These are phyloP conservation scores for Rhizoctonia solani DNA, from an alignment of 1,284 basidiomycete species.

Conservation along the genomic window DNA sequence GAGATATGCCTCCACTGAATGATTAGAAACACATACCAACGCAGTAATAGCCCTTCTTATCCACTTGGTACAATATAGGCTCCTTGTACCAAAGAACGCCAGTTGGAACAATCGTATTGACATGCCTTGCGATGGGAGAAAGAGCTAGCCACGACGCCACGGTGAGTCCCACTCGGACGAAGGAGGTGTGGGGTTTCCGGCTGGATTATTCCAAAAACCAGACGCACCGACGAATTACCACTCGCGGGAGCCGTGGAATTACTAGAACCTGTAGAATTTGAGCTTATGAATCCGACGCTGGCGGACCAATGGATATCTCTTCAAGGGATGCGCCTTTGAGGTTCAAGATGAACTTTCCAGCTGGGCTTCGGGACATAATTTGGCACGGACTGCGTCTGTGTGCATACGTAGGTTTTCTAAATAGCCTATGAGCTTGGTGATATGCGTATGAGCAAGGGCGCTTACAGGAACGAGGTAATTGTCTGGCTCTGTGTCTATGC, in stretches of 20 bases:
- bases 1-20: neutral
- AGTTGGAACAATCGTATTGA: slow-evolving; percentile 37
- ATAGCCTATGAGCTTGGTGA: slow-evolving; percentile 43
- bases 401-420: slow-evolving; percentile 92
- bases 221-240: slow-evolving; percentile 41
- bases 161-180: slow-evolving; percentile 41
- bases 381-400: slow-evolving; percentile 70
- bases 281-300: slow-evolving; percentile 58
- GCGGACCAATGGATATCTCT: slow-evolving; percentile 82
- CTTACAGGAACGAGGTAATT: slow-evolving; percentile 71
- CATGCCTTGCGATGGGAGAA: too few species aligned
- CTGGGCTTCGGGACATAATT: slow-evolving; percentile 68
- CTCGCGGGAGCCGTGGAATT: slow-evolving; percentile 27
- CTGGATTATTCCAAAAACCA: slow-evolving; percentile 62
- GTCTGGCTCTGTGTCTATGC: slow-evolving; percentile 64
- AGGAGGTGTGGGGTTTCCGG: slow-evolving; percentile 55
- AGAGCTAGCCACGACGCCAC: too few species aligned
- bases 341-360: slow-evolving; percentile 85
- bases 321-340: slow-evolving; percentile 63
- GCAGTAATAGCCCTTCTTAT: slow-evolving; percentile 92
- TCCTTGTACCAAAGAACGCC: slow-evolving; percentile 57
- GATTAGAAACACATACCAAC: slow-evolving; percentile 63
- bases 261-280: slow-evolving; percentile 34
- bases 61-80: slow-evolving; percentile 80
- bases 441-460: slow-evolving; percentile 35